Conservation (phyloP, 768 basidiomycete genomes). For the Lactifluus subvellereus region DNA sequence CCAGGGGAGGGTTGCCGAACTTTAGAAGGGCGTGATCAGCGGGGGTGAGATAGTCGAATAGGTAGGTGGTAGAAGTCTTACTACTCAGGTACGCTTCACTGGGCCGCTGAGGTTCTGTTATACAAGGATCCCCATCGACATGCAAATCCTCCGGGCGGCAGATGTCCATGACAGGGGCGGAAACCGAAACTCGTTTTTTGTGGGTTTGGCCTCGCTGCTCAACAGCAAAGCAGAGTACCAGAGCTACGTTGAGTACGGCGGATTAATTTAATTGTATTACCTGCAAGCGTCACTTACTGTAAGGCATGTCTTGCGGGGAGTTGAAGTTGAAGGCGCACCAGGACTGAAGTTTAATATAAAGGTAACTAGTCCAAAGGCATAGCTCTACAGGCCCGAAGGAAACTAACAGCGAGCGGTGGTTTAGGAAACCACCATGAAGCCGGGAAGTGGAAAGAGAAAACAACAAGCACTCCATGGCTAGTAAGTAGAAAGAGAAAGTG, state of each 20-base stretch:
- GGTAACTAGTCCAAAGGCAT: not conserved
- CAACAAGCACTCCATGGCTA: not conserved
- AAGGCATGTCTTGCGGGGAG: not conserved
- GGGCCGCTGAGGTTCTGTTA: not conserved
- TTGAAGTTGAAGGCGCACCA: not conserved
- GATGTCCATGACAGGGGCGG: not conserved
- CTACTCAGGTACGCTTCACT: not conserved
- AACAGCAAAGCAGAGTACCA: not conserved
- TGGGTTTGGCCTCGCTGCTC: not conserved
- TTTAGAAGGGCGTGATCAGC: not conserved
- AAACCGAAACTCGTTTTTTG: not conserved
- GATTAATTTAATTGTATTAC: not conserved
- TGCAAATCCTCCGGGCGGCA: not conserved
- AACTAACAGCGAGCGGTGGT: not conserved
- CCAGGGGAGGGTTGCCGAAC: not conserved
- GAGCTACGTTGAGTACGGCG: not conserved
- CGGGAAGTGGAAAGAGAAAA: not conserved
- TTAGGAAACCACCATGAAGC: not conserved
- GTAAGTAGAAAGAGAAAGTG: not conserved
- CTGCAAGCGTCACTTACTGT: not conserved
- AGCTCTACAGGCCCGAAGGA: not conserved
- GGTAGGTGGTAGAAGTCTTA: not conserved
- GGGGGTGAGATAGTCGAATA: not conserved
- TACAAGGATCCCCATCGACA: not conserved
- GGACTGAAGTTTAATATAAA: conserved; percentile 4